Percentiles rank a stretch among this genome's conserved stretches.
Conservation (phyloP, 345 rosid genomes). For the Mercurialis annua region DNA sequence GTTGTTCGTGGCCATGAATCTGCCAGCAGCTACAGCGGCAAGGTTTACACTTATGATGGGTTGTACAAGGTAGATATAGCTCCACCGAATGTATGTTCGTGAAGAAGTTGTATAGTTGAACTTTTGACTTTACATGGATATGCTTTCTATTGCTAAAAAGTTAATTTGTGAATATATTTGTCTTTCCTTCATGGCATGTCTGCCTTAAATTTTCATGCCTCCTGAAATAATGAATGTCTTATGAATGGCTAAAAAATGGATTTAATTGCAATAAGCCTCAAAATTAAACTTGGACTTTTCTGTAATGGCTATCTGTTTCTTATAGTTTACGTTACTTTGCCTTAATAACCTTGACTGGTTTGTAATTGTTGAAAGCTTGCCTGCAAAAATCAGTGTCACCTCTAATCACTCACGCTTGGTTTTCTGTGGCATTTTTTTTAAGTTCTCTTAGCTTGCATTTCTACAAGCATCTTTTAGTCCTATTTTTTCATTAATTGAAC, state of each 20-base stretch:
- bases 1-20: conserved; percentile 81
- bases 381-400: too few species aligned
- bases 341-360: not conserved
- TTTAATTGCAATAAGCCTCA: not conserved
- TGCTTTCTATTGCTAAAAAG: not conserved
- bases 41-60: conserved; percentile 86
- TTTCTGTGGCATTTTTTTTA: not conserved
- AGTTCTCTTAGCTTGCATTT: not conserved
- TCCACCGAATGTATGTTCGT: not conserved
- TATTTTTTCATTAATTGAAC: not conserved
- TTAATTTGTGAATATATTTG: not conserved
- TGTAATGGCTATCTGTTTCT: not conserved
- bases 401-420: not conserved
- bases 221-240: not conserved
- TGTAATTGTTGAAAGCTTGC: not conserved
- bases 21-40: conserved; percentile 60
- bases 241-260: not conserved
- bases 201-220: too few species aligned
- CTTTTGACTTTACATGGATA: not conserved
- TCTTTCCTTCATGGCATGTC: too few species aligned
- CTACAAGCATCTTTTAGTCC: not conserved
- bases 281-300: not conserved
- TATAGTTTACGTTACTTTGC: not conserved
- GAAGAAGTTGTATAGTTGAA: not conserved
- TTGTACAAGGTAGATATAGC: conserved; percentile 59